Percentiles rank a stretch among this genome's conserved stretches.
Conservation (phyloP, 2,329 filamentous ascomycete genomes). For the Pseudocercospora pini-densiflorae region DNA sequence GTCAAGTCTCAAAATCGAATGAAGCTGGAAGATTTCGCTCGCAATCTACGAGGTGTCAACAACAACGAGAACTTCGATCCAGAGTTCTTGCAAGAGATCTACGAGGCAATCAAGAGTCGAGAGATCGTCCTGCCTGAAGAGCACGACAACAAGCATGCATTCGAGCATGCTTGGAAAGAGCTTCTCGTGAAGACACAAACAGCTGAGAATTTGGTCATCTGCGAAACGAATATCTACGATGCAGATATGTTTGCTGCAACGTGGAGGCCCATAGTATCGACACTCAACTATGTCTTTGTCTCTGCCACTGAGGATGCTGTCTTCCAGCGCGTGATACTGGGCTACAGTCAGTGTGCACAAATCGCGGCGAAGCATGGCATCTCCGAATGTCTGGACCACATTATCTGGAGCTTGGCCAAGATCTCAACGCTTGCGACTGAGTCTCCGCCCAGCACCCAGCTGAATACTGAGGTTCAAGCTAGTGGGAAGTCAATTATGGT, state of each 20-base stretch:
- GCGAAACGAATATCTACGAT: slow-evolving; percentile 92
- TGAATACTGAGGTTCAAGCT: slow-evolving; percentile 95
- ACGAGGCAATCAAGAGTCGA: slow-evolving; percentile 85
- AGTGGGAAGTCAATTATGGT: slow-evolving; percentile 92
- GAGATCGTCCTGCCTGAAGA: slow-evolving; percentile 98
- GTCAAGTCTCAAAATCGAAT: slow-evolving; percentile 79
- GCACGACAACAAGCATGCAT: slow-evolving; percentile 94
- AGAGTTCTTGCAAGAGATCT: slow-evolving; percentile 85
- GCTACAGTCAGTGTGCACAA: slow-evolving; percentile 93
- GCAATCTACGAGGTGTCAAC: slow-evolving; percentile 91
- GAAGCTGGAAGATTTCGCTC: slow-evolving; percentile 79
- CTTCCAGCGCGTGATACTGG: slow-evolving; percentile 88
- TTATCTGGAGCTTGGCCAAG: slow-evolving; percentile 84
- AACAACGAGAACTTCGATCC: slow-evolving; percentile 80
- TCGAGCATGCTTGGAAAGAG: slow-evolving; percentile 98
- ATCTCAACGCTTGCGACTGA: slow-evolving; percentile 87
- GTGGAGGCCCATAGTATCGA: slow-evolving; percentile 94
- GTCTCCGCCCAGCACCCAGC: slow-evolving; percentile 74
- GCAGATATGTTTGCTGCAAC: slow-evolving; percentile 97
- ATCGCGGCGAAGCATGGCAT: slow-evolving; percentile 86
- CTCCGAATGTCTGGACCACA: slow-evolving; percentile 87
- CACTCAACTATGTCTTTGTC: slow-evolving; percentile 97
- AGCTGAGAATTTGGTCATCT: slow-evolving; percentile 73
- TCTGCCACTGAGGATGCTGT: slow-evolving; percentile 96
- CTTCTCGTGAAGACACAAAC: slow-evolving; percentile 81